Base-by-base conservation (phyloP, 768 basidiomycete genomes). In the Suillus ampliporus region DNA sequence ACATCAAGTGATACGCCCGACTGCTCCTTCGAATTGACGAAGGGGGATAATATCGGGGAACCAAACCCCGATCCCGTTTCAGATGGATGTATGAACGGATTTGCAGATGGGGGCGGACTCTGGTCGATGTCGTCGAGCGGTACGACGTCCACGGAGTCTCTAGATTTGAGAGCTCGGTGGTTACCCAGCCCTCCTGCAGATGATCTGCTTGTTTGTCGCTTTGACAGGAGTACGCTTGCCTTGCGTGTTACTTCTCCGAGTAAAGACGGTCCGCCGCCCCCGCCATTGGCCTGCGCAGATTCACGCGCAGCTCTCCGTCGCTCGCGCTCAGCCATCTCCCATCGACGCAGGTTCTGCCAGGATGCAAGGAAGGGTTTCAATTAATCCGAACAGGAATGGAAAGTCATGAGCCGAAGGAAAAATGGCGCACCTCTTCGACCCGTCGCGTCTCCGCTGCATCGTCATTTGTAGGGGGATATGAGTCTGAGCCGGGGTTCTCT, bases 291-390 rank as follows among this genome's bases (percentile, higher is more conserved):
- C 23, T 68, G 71, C 3, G n/a, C 14, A 3, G 89, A 87, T 61
- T 87, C 89, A 60, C 92, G 83, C 4, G 84, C 88, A 40, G 84
- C 82, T 75, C 88, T 93, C 78, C 92, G 84, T 62, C 90, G 84
- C 67, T 87, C 87, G 21, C 89, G 83, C 70, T 94, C 92, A 44
- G 86, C 86, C 51, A 86, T 77, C 68, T 94, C 92, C 93, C 92
- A 94, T 47, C 84, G 83, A 66, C 83, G 82, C 31, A 95, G 80
- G 63, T 86, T 94, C 92, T 94, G 73, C 58, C 38, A 58, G 35
- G 46, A 67, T 50, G 26, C 19, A 6, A 43, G 58, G 43, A 48
- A 47, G 1, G 40, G 44, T 26, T 15, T 59, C 21, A 53, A 63
- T n/a, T 46, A 64, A 61, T 47, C 31, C 50, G 26, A 44, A 19